Evolutionary conservation across 805 yeast genomes (phyloP).

Genomic region (Yarrowia sp.): DNA sequence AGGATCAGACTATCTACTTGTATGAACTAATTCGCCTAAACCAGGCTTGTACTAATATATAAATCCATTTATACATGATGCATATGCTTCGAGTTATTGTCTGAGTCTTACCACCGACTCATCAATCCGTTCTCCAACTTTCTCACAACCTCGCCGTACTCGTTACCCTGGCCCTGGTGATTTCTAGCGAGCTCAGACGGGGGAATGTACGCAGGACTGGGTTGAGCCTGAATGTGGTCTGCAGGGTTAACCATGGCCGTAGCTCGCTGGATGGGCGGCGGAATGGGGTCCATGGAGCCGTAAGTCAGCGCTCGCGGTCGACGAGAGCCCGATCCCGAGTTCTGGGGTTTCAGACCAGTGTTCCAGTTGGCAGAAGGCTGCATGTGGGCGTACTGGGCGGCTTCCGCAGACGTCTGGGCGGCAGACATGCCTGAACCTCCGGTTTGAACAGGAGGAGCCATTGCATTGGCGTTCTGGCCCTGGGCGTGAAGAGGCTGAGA

Average conservation of each 20-base stretch:
- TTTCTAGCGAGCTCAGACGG: conserved; percentile 49
- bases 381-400: conserved; percentile 26
- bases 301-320: conserved; percentile 53
- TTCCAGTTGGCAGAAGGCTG: conserved; percentile 35
- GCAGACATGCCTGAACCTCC: neutral
- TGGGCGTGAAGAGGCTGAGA: conserved; percentile 28
- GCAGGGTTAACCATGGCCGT: conserved; percentile 53
- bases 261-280: conserved; percentile 53
- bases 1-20: too few species aligned
- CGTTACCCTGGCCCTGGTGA: conserved; percentile 30
- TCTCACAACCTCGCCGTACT: conserved; percentile 46
- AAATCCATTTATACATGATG: conserved; percentile 11
- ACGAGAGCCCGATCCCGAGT: conserved; percentile 39
- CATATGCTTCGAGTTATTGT: neutral
- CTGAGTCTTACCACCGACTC: neutral
- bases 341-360: conserved; percentile 16
- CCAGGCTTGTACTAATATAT: neutral
- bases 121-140: conserved; percentile 47
- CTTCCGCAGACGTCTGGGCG: neutral
- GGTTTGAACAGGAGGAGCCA: neutral
- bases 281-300: conserved; percentile 52
- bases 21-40: too few species aligned
- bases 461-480: conserved; percentile 19
- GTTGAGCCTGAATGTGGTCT: conserved; percentile 51
- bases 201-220: conserved; percentile 53